Evolutionary conservation across 345 rosid species (phyloP).

Genomic region (Pugionium cornutum): DNA sequence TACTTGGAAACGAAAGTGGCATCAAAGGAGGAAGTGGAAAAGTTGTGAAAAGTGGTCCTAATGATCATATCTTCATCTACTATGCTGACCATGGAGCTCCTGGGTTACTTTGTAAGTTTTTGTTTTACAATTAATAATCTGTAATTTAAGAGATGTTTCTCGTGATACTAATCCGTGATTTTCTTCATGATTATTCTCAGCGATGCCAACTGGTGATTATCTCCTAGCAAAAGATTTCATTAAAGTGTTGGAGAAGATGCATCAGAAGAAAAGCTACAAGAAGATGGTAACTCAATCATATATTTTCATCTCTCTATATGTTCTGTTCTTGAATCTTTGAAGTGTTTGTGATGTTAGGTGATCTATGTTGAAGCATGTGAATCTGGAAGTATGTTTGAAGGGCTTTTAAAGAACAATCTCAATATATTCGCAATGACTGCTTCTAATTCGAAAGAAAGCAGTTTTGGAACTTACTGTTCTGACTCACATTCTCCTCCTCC

Average conservation of each 20-base stretch:
- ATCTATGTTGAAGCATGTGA: conserved; percentile 72
- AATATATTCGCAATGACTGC: conserved; percentile 63
- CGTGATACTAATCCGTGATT: background rate
- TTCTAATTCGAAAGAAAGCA: conserved; percentile 53
- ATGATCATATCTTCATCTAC: conserved; percentile 55
- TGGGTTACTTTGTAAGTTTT: conserved; percentile 42
- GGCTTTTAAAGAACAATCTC: conserved; percentile 45
- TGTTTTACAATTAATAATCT: background rate
- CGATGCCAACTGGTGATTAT: conserved; percentile 45
- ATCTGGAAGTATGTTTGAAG: conserved; percentile 68
- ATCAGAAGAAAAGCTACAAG: conserved; percentile 44
- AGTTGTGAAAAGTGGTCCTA: conserved; percentile 57
- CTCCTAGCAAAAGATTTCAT: conserved; percentile 46
- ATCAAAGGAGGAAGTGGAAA: conserved; percentile 68
- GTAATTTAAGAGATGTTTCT: background rate
- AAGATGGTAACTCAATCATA: conserved; percentile 44
- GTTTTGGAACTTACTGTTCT: conserved; percentile 57
- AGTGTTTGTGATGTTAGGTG: conserved; percentile 42
- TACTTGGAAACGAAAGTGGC: conserved; percentile 59
- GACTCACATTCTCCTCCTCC: conserved; percentile 27
- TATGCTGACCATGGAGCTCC: conserved; percentile 68
- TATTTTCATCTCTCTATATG: background rate
- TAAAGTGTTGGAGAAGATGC: conserved; percentile 52
- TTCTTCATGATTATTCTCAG: conserved; percentile 31
- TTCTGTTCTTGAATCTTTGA: conserved; percentile 5